Evolutionary conservation across 2,329 filamentous ascomycete species (phyloP).

Genomic region (Microsporum audouinii): DNA sequence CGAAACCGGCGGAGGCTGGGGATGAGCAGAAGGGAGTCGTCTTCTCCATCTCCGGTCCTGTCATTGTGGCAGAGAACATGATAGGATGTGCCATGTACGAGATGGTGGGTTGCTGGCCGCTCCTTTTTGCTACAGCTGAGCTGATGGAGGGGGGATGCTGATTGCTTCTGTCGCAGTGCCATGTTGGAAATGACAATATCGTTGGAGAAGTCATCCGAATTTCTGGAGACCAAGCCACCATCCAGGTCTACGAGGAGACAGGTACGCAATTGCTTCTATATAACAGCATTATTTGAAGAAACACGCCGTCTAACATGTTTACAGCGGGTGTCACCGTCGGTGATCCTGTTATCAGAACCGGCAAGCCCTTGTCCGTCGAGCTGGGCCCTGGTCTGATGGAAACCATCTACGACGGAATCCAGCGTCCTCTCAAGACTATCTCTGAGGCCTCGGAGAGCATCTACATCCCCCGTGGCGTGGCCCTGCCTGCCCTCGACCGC

Average conservation of each 20-base stretch:
- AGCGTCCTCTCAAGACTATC: constrained; percentile 83
- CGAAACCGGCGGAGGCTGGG: constrained; percentile 37
- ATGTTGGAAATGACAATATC: constrained; percentile 81
- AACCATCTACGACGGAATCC: constrained; percentile 99
- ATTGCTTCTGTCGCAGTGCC: constrained; percentile 48
- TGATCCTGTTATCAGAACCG: constrained; percentile 79
- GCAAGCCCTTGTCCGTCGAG: constrained; percentile 94
- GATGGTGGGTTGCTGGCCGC: constrained; percentile 47
- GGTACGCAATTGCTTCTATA: constrained; percentile 45
- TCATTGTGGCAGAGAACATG: constrained; percentile 97
- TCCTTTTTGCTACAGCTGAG: constrained; percentile 1
- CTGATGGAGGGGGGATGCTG: constrained; percentile 2
- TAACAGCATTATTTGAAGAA: not conserved
- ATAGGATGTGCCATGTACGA: constrained; percentile 99
- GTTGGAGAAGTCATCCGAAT: constrained; percentile 98
- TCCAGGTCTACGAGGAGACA: constrained; percentile 99
- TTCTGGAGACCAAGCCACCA: constrained; percentile 86
- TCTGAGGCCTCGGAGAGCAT: constrained; percentile 69
- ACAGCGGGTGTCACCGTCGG: constrained; percentile 83
- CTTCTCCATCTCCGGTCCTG: constrained; percentile 69
- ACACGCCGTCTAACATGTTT: not conserved
- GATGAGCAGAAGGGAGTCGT: constrained; percentile 52
- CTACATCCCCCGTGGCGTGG: constrained; percentile 93
- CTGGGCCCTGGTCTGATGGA: constrained; percentile 94
- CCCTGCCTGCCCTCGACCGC: constrained; percentile 76